Base-by-base conservation (phyloP, 2,329 filamentous ascomycete genomes). In the Pseudocercospora vitis region DNA sequence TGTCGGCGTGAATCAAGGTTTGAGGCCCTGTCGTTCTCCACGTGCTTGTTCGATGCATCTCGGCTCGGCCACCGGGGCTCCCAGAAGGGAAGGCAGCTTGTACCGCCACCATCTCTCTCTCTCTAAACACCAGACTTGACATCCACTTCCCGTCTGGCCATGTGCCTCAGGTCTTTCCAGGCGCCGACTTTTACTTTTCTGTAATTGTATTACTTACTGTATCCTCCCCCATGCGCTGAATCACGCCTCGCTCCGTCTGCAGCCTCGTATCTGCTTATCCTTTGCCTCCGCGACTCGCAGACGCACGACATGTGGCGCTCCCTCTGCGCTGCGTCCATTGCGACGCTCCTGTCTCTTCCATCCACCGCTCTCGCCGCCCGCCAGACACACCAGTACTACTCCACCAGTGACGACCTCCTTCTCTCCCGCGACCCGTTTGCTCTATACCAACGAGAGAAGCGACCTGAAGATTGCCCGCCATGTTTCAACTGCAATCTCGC, bases 401-500 rank as follows among this genome's bases (percentile, higher is more conserved):
- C 63, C 14, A 63, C 65, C 33, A 65, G 60, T 59, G 62, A 65
- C 55, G 63, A 60, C 9, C 59, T 66, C 4, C 59, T 68, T 7
- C 45, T 56, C 12, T 51, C 57, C 40, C 59, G 48, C 16, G 52
- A 62, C 37, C 56, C 52, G 24, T 56, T 55, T 47, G 44, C 54
- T 40, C 58, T 63, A 11, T 65, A 91, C 68, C 81, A 86, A 31
- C 74, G 89, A 73, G 86, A 83, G 61, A 84, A 87, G 65, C 82
- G 89, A 46, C 87, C 90, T 5, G 81, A 82, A 59, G 83, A 87
- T 65, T 94, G 89, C 69, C 89, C 89, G 49, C 89, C 89, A 67
- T 94, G 94, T 78, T 99, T 99, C 81, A 97, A 99, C 81, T 99
- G 94, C 76, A 88, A 96, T 54, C 82, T 99, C 12, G 91, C 94